phyloP scores from a whole-genome alignment of 768 basidiomycete genomes.

The Cystobasidium ongulense region DNA sequence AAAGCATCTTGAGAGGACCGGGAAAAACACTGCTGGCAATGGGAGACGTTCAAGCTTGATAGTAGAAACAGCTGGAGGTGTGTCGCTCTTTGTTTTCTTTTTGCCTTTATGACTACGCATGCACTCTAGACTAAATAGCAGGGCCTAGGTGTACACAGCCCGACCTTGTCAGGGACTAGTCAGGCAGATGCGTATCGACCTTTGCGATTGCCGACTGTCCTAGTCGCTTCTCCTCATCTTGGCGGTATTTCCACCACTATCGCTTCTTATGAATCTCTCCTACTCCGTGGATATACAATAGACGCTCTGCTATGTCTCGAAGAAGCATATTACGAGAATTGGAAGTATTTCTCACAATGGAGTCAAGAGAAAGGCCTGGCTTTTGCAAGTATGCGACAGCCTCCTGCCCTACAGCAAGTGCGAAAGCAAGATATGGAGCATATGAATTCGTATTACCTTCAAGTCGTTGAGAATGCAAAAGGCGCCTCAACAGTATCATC shows the following conservation, averaged over 20 bases:
- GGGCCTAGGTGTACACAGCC: constrained; percentile 75
- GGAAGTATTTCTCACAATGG: constrained; percentile 68
- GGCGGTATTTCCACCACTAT: constrained; percentile 92
- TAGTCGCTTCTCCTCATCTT: constrained; percentile 78
- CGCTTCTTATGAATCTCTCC: constrained; percentile 80
- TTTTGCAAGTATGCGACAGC: constrained; percentile 44
- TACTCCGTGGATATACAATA: constrained; percentile 80
- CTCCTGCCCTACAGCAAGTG: constrained; percentile 38
- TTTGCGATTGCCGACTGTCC: constrained; percentile 73
- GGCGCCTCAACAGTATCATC: constrained; percentile 46
- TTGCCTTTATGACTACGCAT: not conserved
- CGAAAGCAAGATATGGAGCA: constrained; percentile 49
- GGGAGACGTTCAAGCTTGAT: constrained; percentile 54
- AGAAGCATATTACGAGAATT: constrained; percentile 79
- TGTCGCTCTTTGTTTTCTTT: not conserved
- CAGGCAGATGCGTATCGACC: constrained; percentile 81
- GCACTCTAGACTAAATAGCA: not conserved
- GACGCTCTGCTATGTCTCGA: constrained; percentile 75
- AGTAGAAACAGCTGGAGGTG: constrained; percentile 93
- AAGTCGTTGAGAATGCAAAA: constrained; percentile 43
- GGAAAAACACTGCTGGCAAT: constrained; percentile 39
- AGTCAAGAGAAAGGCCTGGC: constrained; percentile 60
- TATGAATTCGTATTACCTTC: constrained; percentile 65
- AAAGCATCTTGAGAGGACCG: constrained; percentile 56
- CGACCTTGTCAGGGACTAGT: constrained; percentile 68